These are phyloP conservation scores for Chloranthus sessilifolius DNA, from an alignment of 164 flowering plant genomes.

Conservation along the genomic window DNA sequence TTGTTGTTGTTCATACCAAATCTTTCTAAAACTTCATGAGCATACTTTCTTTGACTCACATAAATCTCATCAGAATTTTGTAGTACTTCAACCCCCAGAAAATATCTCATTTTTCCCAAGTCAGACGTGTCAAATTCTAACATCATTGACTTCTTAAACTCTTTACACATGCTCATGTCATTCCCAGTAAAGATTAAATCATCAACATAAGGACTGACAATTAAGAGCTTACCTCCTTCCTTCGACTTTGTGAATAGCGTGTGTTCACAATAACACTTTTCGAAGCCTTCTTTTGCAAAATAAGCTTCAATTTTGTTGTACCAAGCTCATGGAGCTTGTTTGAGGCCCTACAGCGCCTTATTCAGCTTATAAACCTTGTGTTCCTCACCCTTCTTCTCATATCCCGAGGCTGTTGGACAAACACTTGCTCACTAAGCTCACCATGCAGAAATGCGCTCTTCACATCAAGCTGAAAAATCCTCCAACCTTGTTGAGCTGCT, in stretches of 20 bases:
- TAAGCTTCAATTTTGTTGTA: neutral
- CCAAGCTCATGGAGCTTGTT: too few species aligned
- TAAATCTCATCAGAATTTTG: conserved; percentile 2
- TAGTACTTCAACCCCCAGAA: conserved; percentile 10
- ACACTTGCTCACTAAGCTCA: too few species aligned
- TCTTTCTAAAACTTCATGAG: conserved; percentile 3
- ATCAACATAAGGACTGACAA: conserved; percentile 13
- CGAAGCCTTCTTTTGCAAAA: neutral
- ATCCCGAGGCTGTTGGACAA: too few species aligned
- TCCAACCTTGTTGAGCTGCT: conserved; percentile 8
- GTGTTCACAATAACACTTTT: conserved; percentile 14
- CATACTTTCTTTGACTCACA: conserved; percentile 12
- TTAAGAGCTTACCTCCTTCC: neutral
- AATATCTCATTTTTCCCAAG: conserved; percentile 3
- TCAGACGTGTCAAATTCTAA: too few species aligned
- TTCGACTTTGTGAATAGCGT: conserved; percentile 1
- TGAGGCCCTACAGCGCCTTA: too few species aligned
- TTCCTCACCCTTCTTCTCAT: too few species aligned
- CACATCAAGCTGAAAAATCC: too few species aligned
- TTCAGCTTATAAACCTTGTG: too few species aligned
- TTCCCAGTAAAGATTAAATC: conserved; percentile 1
- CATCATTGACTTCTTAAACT: conserved; percentile 4
- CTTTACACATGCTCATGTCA: neutral
- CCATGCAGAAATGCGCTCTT: too few species aligned
- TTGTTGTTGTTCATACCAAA: conserved; percentile 10